Evolutionary conservation across 2,329 filamentous ascomycete genomes (phyloP).

Genomic region (Verticillium isaacii): DNA sequence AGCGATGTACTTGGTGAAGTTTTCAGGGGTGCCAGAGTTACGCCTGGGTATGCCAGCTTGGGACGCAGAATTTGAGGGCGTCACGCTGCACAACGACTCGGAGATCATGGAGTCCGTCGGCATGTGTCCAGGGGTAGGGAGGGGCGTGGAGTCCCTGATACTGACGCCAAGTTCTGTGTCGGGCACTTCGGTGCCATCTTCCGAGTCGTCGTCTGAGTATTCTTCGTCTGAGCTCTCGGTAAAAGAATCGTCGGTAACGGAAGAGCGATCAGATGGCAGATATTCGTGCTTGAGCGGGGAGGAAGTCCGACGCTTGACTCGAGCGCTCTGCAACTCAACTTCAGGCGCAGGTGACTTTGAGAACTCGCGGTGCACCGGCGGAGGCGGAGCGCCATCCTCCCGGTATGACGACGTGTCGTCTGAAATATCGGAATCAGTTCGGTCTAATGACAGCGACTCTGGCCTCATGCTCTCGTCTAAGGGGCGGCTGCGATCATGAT

Average conservation of each 20-base stretch:
- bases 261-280: conserved; percentile 70
- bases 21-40: conserved; percentile 35
- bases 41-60: conserved; percentile 60
- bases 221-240: conserved; percentile 51
- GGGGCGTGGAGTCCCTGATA: conserved; percentile 35
- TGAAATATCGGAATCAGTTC: not conserved
- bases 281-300: conserved; percentile 98
- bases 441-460: conserved; percentile 26
- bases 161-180: conserved; percentile 56
- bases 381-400: conserved; percentile 52
- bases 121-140: conserved; percentile 21
- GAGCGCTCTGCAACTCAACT: conserved; percentile 39
- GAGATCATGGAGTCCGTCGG: conserved; percentile 37
- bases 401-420: conserved; percentile 21
- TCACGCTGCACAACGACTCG: conserved; percentile 56
- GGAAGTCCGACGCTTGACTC: conserved; percentile 68
- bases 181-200: conserved; percentile 56
- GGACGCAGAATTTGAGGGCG: conserved; percentile 77
- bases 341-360: conserved; percentile 38
- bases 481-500: conserved; percentile 20
- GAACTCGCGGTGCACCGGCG: conserved; percentile 46
- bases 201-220: conserved; percentile 47
- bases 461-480: conserved; percentile 31
- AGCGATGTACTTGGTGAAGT: conserved; percentile 43
- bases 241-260: conserved; percentile 56